Conservation (phyloP, 1,284 basidiomycete genomes). For the Ustilago xerochloae region DNA sequence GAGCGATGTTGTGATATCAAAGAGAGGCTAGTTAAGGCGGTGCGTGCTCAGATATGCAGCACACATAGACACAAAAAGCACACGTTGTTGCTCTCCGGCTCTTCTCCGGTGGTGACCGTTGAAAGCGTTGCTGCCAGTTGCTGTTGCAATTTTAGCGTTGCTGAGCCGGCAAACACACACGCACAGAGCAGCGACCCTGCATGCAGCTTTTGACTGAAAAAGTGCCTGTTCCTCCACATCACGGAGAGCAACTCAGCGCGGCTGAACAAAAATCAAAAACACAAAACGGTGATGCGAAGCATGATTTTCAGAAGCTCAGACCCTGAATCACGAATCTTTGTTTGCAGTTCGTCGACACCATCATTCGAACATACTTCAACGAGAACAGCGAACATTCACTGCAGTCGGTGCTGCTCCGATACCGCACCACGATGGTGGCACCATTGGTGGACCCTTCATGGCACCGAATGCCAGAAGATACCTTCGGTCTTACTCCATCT, state of each 20-base stretch:
- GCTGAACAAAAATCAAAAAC: background rate
- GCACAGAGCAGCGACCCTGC: conserved; percentile 14
- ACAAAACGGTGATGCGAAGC: conserved; percentile 1
- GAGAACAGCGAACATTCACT: too few relatives aligned
- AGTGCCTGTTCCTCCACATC: conserved; percentile 19
- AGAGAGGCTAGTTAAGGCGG: background rate
- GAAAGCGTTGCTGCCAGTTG: background rate
- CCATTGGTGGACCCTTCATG: conserved; percentile 31
- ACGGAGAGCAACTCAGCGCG: background rate
- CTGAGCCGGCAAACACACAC: background rate
- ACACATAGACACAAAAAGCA: background rate
- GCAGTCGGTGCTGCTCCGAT: too few relatives aligned
- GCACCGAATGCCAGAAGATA: conserved; percentile 24
- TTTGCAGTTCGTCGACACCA: background rate
- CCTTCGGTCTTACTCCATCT: conserved; percentile 12
- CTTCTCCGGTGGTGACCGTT: background rate
- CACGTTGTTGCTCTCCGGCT: background rate
- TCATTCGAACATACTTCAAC: background rate
- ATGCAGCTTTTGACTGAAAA: background rate
- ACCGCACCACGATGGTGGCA: conserved; percentile 3
- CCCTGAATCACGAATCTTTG: background rate
- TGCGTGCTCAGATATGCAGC: background rate
- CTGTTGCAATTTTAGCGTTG: background rate
- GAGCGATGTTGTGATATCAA: conserved; percentile 1
- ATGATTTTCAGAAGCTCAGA: background rate